Evolutionary conservation across 2,329 filamentous ascomycete genomes (phyloP), one percentile per base, ranked within the genome.

Genomic region (Neofusicoccum ribis): DNA sequence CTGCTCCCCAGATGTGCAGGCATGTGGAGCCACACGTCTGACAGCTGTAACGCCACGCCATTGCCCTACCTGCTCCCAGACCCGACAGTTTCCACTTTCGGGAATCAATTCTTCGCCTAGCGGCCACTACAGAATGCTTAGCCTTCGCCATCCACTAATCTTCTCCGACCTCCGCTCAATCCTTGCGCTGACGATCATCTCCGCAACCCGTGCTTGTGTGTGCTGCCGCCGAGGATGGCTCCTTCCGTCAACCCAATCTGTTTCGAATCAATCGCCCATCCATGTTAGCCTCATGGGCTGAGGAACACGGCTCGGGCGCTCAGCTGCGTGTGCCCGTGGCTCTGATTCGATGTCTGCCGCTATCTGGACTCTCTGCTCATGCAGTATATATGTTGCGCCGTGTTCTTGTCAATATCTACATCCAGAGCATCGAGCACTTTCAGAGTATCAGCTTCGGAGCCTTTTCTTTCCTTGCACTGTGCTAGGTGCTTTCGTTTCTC

Each of bases 41-140:
- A 39, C 51, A 39, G 36, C 51, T 51, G 51, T n/a, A 36, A 17
- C 51, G 51, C 51, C 51, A 54, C 51, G n/a, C 49, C 20, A 34
- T 31, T 52, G 31, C 31, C 31, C 49, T 17, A 52, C 31, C 17
- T 27, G 31, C 14, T 15, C 31, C 14, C 12, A 12, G 37, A 15
- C 37, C 52, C 52, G 54, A 17, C 7, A 11, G 15, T 44, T 59
- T 31, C 54, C 39, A 14, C 39, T 44, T 44, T 17, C 20, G 39
- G 54, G 11, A n/a, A 20, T 12, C 52, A 34, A 44, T 58, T 43
- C 39, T 44, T 44, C 39, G 39, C 54, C 31, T 41, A 14, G 37
- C 51, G 4, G n/a, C 51, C 51, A 27, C 51, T 44, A 27, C 54
- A 8, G 39, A 59, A 59, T 44, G 54, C 54, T 59, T 59, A 49